Evolutionary conservation across 2,329 filamentous ascomycete species (phyloP), one percentile per base, ranked within the genome.

Genomic region (Botrytis squamosa): DNA sequence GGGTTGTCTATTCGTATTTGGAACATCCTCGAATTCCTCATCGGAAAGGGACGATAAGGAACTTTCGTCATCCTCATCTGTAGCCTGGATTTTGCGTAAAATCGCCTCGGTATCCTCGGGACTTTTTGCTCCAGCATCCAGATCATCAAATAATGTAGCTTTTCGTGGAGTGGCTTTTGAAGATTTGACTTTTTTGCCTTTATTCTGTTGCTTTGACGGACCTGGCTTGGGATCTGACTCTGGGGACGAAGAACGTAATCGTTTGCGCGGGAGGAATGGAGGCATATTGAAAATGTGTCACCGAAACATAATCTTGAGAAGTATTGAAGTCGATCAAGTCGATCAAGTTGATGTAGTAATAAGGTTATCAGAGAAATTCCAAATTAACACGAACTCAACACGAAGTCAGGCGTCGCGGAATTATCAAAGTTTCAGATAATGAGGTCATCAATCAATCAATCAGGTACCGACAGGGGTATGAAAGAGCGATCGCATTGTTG

Each of bases 221-320:
- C 59, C 80, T 82, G 70, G 73, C 76, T 49, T 77, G 80, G 55
- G 75, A 55, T n/a, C 78, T 74, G n/a, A 77, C 64, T 79, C 76
- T 46, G 83, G 81, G 2, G 83, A 82, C 0, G 86, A 83, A 2
- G 88, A 87, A 75, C 86, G 88, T 77, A 89, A 78, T 75, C 90
- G 88, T 83, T 94, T 94, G 77, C 90, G 89, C 67, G 90, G 86
- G 25, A 93, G 85, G 76, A 88, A 84, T 38, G 92, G 91, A 79
- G 92, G 90, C 91, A 94, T 94, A 40, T 66, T 76, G 71, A 67
- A 3, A 60, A 33, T 62, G 63, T 75, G 42, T 74, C 66, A 71
- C 63, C 57, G 36, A 42, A 52, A 52, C 63, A 72, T 68, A 33
- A 22, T 68, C 36, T 55, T 29, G 36, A 22, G 25, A 46, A 38